Evolutionary conservation across 306 rosid species (phyloP), one percentile per base, ranked within the genome.

Genomic region (Coriaria nepalensis): DNA sequence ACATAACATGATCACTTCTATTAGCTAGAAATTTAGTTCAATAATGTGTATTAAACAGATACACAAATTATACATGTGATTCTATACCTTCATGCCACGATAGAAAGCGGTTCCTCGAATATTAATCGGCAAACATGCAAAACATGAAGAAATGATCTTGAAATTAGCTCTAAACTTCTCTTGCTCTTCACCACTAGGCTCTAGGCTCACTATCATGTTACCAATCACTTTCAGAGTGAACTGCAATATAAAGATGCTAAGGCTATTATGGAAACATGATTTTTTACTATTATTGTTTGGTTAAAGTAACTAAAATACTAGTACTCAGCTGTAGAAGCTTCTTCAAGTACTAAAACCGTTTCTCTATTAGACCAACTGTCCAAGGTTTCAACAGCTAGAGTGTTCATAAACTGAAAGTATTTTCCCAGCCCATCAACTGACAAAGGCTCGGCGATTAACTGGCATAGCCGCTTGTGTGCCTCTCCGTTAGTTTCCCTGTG

Each of bases 151-250:
- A 52, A 82, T 82, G 1, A 76, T 55, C 70, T 86, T 86, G 58
- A 82, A 86, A 70, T 86, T 82, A 48, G 81, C 67, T 43, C 93
- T 64, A 42, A 82, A 86, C 63, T 77, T 72, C 49, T 86, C 96
- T 13, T 77, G 93, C 42, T 86, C 93, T 39, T 77, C 96, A 10
- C 93, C 86, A 0, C 49, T 48, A 5, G 96, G 93, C 70, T 82
- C 93, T 67, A 86, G 68, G 78, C 96, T 82, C 93, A 82, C 79
- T 61, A 82, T 86, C 96, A 86, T 86, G 59, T 82, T 78, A 33
- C 90, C 90, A 68, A 86, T 86, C 54, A 86, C 96, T 77, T 86
- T 73, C 5, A 82, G 68, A 48, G 96, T 86, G 61, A 86, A 82
- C 96, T 86, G 74, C 32, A 65, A 57, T 37, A 53, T 34, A 37